A percentile compares a stretch with the other conserved stretches of the same genome.
Evolutionary conservation across 306 rosid genomes (phyloP).

Genomic region (Gastrolobium bilobum): DNA sequence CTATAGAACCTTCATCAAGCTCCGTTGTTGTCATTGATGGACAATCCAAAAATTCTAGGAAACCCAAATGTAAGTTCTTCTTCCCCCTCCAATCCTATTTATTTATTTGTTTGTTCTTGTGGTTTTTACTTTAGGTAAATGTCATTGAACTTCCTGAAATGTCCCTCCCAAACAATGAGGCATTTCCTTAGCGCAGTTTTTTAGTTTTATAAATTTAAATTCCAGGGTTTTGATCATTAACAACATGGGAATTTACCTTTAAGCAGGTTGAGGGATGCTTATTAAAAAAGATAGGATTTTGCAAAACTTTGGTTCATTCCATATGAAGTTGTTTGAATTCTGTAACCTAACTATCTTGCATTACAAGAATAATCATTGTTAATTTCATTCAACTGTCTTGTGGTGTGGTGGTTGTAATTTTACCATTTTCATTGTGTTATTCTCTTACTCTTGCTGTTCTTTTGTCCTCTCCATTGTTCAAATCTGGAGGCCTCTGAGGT

Average conservation of each 20-base stretch:
- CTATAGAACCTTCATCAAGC: slow-evolving; percentile 43
- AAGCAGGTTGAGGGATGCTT: background rate
- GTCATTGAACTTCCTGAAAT: background rate
- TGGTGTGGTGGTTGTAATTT: background rate
- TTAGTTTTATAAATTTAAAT: background rate
- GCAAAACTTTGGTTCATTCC: slow-evolving; percentile 20
- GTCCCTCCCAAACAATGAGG: background rate
- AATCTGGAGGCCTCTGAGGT: background rate
- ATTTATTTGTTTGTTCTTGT: background rate
- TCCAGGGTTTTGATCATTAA: slow-evolving; percentile 7
- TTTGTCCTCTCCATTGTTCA: background rate
- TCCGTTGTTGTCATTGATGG: slow-evolving; percentile 29
- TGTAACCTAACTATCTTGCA: background rate
- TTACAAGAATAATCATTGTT: background rate
- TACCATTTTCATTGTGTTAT: slow-evolving; percentile 1
- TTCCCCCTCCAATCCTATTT: background rate
- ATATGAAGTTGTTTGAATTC: background rate
- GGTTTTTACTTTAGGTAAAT: background rate
- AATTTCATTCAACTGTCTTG: slow-evolving; percentile 7
- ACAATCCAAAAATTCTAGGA: slow-evolving; percentile 50
- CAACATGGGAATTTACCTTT: background rate
- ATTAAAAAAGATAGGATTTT: background rate
- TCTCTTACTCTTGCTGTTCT: background rate
- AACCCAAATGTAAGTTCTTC: slow-evolving; percentile 51
- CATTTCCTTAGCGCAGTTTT: background rate